Conservation (phyloP, 2,329 filamentous ascomycete genomes). For the Cercospora nicotianae region DNA sequence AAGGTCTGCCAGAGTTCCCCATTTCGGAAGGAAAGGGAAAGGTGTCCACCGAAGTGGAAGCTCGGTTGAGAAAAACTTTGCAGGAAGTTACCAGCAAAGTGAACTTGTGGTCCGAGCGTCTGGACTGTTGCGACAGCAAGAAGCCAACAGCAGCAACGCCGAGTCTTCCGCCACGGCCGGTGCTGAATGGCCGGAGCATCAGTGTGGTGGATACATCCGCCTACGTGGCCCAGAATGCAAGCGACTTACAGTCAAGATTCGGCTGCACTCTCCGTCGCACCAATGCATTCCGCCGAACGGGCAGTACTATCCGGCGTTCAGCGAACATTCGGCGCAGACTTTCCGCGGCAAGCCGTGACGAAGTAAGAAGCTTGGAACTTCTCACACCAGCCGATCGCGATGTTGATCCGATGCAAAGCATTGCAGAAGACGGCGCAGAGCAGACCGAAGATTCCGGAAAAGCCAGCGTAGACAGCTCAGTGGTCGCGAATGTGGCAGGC, state of each 20-base stretch:
- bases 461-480: not conserved
- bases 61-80: conserved; percentile 5
- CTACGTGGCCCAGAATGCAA: not conserved
- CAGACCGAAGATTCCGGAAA: not conserved
- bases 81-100: not conserved
- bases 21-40: not conserved
- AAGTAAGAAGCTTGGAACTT: not conserved
- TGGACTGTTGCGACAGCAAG: not conserved
- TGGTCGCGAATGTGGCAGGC: not conserved
- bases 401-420: not conserved
- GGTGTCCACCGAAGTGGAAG: not conserved
- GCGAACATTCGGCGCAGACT: not conserved
- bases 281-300: not conserved
- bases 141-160: not conserved
- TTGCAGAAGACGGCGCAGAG: not conserved
- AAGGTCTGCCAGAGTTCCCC: not conserved
- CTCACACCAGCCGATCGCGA: not conserved
- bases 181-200: not conserved
- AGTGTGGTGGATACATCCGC: conserved; percentile 10
- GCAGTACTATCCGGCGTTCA: not conserved
- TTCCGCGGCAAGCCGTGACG: not conserved
- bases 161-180: not conserved
- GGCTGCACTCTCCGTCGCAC: not conserved
- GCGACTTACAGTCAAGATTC: not conserved
- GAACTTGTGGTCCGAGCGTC: not conserved